Base-by-base conservation (phyloP, 331 rosid species). In the Malus hybrid region DNA sequence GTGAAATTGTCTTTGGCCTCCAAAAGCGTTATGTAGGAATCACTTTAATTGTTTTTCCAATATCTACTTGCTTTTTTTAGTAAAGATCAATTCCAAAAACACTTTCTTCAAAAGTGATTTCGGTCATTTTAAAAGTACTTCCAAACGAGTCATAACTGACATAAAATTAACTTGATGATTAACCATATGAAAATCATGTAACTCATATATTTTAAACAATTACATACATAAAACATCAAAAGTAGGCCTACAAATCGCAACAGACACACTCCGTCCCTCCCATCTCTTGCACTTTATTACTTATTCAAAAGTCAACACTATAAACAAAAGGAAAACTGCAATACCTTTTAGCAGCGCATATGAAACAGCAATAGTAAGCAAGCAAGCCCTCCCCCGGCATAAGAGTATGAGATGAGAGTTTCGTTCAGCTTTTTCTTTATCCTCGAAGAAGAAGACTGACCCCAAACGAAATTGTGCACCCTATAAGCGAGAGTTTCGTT, bases 401-500 rank as follows among this genome's bases (percentile, higher is more conserved):
- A 3, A 10, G 46, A 42, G 12, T 42, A 4, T 42, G 46, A 2
- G 46, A 42, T 42, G 46, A 9, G 46, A 10, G 46, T 0, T 42
- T 42, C 4, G 46, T 42, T 42, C 4, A 36, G 46, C 13, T 36
- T 71, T 54, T 42, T 11, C 10, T 66, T 77, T 24, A 79, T 18
- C n/a, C 74, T 11, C 60, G 68, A 4, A 36, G 78, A 71, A 86
- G 79, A 76, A 92, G 90, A 57, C 70, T 67, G 65, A 76, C 48
- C 7, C 84, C 92, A 18, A 84, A 79, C 4, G 93, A 92, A 57
- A 88, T 80, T 7, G 93, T 84, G 80, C 83, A 80, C 39, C 74
- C n/a, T n/a, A n/a, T n/a, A 2, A 13, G 10, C 10, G 46, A 9
- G 46, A 10, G 46, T 0, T 39, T 39, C 4, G 46, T 39, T 39